phyloP scores from a whole-genome alignment of 257 asterid species.

The Petrea volubilis region DNA sequence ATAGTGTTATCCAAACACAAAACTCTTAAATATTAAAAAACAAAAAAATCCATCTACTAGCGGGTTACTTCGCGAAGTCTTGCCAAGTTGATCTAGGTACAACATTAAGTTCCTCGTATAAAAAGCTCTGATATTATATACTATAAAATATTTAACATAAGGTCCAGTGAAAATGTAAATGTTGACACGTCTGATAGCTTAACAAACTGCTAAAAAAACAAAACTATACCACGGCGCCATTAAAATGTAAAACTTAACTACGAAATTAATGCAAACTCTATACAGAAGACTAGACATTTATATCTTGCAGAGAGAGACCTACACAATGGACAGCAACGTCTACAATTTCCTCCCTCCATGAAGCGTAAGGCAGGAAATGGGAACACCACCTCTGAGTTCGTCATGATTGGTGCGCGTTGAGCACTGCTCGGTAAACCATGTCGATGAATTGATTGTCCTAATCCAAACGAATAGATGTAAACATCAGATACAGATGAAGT shows the following conservation, averaged over 20 bases:
- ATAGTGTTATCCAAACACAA: no score
- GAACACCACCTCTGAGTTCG: slow-evolving; percentile 12
- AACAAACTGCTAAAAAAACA: not conserved
- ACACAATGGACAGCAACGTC: slow-evolving; percentile 29
- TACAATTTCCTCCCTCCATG: slow-evolving; percentile 19
- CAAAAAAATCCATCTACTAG: no score
- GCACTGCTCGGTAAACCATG: slow-evolving; percentile 75
- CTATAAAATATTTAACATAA: not conserved
- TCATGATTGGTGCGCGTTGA: slow-evolving; percentile 71
- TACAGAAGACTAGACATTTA: slow-evolving; percentile 26
- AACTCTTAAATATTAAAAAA: no score
- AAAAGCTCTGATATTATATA: not conserved
- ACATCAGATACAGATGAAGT: not conserved
- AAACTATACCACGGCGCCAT: not conserved
- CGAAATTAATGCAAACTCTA: slow-evolving; percentile 27
- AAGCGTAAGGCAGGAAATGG: slow-evolving; percentile 12
- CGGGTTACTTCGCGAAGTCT: no score
- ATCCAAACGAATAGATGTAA: not conserved
- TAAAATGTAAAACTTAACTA: slow-evolving; percentile 10
- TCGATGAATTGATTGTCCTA: slow-evolving; percentile 88
- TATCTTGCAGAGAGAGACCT: slow-evolving; percentile 18
- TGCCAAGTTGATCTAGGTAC: not conserved
- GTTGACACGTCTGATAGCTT: not conserved
- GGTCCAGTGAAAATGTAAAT: not conserved
- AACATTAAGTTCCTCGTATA: not conserved